Percentiles rank a stretch among this genome's conserved stretches.
These are phyloP conservation scores for Fusarium devonianum DNA, from an alignment of 2,329 filamentous ascomycete genomes.

Conservation along the genomic window DNA sequence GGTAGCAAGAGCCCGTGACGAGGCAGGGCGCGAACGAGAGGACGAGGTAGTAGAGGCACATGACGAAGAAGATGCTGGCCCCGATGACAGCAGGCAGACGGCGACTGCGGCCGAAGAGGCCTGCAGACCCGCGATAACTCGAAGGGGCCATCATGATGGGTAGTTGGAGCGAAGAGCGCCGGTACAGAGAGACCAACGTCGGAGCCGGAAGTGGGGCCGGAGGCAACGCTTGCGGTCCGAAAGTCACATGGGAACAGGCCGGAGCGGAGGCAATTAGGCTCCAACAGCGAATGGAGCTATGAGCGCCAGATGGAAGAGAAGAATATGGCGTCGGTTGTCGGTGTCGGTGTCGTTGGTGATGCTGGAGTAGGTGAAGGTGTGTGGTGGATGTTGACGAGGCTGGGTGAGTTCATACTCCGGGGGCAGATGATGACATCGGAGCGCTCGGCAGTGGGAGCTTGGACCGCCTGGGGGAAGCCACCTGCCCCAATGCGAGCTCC, in stretches of 20 bases:
- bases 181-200: conserved; percentile 2
- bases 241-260: conserved; percentile 29
- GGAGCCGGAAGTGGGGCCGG: conserved; percentile 28
- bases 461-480: conserved; percentile 22
- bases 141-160: conserved; percentile 33
- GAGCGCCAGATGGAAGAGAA: background rate
- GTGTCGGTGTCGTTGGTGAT: no score
- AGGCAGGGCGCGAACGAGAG: conserved; percentile 42
- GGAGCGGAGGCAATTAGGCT: background rate
- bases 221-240: conserved; percentile 26
- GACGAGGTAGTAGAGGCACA: conserved; percentile 40
- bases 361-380: background rate
- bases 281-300: background rate
- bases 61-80: conserved; percentile 35
- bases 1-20: conserved; percentile 41
- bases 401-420: conserved; percentile 11
- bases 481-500: conserved; percentile 11
- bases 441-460: conserved; percentile 23
- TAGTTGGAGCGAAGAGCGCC: background rate
- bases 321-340: background rate
- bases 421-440: background rate
- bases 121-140: conserved; percentile 24
- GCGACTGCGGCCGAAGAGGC: conserved; percentile 21
- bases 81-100: conserved; percentile 32
- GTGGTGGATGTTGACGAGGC: conserved; percentile 21